Base-by-base conservation (phyloP, 2,329 filamentous ascomycete genomes). In the Aspergillus felis region DNA sequence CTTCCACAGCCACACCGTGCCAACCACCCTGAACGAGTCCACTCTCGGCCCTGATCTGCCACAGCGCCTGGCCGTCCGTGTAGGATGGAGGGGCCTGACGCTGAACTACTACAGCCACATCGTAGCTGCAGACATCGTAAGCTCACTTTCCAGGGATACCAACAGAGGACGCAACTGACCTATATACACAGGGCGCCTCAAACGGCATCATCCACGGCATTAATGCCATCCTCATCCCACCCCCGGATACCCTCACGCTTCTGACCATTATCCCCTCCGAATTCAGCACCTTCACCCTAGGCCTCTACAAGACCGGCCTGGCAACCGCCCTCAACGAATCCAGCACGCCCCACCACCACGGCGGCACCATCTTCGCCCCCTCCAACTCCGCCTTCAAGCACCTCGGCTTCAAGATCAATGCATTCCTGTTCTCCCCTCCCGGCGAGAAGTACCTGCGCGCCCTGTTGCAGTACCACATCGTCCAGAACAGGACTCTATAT, bases 141-240 rank as follows among this genome's bases (percentile, higher is more conserved):
- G 71, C 57, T 57, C 41, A 22, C 14, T 25, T 8, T 8, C 10
- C 46, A 12, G 35, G 8, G 20, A 24, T 41, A 28, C 9, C 35
- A 46, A 4, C 17, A 50, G 27, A 49, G n/a, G 17, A 52, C 48
- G 56, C 55, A 61, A 17, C 28, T 29, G 7, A 29, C 51, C 47
- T 1, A 20, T 52, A 50, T 50, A 24, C 22, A 48, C 38, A 88
- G 86, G 81, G 83, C 69, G 88, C 86, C 44, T 87, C 84, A 60
- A 96, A 96, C 69, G 92, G 92, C 46, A 80, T 94, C 42, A 84
- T 95, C 62, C 92, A 96, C 73, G 88, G 84, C 48, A 77, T 96
- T 54, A 85, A 92, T 76, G 81, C 79, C 60, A 79, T 94, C 55
- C 81, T 96, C n/a, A 67, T 93, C 8, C 91, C 91, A 3, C 92